Conservation (phyloP, 805 yeast genomes). For the Scheffersomyces stipitis region DNA sequence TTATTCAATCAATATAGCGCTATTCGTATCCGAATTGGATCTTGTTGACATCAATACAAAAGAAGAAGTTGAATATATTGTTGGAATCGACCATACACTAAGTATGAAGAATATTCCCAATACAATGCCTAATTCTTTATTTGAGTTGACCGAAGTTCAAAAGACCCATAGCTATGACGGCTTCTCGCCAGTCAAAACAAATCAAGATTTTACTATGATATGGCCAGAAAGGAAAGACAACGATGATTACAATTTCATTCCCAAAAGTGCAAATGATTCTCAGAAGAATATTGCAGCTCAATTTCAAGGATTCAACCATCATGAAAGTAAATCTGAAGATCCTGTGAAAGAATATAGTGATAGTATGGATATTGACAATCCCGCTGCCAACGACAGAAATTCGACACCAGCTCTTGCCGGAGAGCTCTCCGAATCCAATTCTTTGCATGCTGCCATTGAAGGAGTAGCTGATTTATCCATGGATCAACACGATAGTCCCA, state of each 20-base stretch:
- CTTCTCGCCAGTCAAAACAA: conserved; percentile 30
- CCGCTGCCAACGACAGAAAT: background rate
- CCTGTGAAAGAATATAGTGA: no score
- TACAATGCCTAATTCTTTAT: conserved; percentile 11
- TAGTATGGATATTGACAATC: conserved; percentile 2
- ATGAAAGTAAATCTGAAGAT: background rate
- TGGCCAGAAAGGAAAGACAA: conserved; percentile 12
- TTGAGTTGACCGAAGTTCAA: conserved; percentile 33
- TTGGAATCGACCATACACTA: conserved; percentile 28
- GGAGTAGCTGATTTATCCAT: background rate
- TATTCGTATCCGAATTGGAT: conserved; percentile 27
- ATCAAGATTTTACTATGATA: conserved; percentile 35
- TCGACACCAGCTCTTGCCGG: no score
- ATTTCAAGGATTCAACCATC: background rate
- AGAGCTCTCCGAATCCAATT: no score
- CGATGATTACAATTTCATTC: background rate
- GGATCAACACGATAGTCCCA: background rate
- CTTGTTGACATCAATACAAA: conserved; percentile 19
- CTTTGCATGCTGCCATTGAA: background rate
- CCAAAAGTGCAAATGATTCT: background rate
- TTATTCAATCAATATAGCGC: conserved; percentile 25
- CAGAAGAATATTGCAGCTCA: background rate
- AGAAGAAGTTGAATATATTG: conserved; percentile 32
- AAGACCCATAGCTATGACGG: conserved; percentile 4
- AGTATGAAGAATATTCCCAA: conserved; percentile 9